Evolutionary conservation across 139 green algal genomes (phyloP).

Genomic region (Deuterostichococcus epilithicus): DNA sequence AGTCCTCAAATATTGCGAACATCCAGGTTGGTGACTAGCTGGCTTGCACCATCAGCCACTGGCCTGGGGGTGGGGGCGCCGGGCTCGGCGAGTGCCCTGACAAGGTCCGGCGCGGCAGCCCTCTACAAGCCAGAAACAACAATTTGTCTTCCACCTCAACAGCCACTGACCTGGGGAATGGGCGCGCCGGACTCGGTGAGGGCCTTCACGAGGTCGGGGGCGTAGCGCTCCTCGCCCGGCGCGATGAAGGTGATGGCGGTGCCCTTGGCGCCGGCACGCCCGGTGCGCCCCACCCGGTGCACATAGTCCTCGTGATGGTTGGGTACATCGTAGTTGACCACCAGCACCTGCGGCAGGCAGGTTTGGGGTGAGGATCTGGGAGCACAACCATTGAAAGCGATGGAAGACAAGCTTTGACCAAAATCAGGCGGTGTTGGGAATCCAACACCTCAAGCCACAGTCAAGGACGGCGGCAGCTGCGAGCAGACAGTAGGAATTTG

Average conservation of each 20-base stretch:
- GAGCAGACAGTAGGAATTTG: no score
- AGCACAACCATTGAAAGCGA: no score
- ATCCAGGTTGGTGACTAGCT: no score
- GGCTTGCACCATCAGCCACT: neutral
- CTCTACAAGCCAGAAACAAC: no score
- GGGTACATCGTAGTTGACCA: slow-evolving; percentile 96
- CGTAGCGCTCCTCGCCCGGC: slow-evolving; percentile 85
- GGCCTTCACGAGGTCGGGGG: slow-evolving; percentile 93
- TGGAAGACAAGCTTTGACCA: no score
- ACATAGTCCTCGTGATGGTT: slow-evolving; percentile 99
- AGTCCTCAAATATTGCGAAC: slow-evolving; percentile 20
- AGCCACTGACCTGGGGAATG: slow-evolving; percentile 64
- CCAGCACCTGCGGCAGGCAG: slow-evolving; percentile 59
- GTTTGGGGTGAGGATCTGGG: neutral
- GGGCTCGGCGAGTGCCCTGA: no score
- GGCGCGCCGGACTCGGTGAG: slow-evolving; percentile 71
- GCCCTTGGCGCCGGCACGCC: slow-evolving; percentile 80
- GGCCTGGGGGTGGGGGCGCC: no score
- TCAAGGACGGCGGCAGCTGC: no score
- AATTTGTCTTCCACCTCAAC: neutral
- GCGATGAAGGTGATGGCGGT: slow-evolving; percentile 95
- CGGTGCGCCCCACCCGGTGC: slow-evolving; percentile 88
- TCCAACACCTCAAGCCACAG: no score
- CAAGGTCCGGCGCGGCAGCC: no score
- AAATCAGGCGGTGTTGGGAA: no score